Conservation (phyloP, 345 rosid species). For the Pugionium cornutum region DNA sequence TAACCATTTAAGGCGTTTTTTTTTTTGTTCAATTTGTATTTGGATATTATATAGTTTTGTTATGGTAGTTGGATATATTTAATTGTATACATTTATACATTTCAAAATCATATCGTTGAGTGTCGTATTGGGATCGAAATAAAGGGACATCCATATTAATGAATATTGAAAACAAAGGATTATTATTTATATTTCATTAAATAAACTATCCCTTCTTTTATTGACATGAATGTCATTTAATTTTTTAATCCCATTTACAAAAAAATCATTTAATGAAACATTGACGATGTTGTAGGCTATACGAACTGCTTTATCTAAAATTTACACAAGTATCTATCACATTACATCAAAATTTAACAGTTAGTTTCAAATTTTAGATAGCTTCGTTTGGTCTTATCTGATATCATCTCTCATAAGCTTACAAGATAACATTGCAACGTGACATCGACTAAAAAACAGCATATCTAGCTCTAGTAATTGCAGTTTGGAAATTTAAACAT, state of each 20-base stretch:
- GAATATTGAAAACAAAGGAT: background rate
- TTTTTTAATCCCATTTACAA: too few relatives aligned
- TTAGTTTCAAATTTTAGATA: background rate
- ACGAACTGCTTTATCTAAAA: too few relatives aligned
- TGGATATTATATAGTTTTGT: too few relatives aligned
- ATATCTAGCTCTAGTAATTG: background rate
- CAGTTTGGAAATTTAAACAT: background rate
- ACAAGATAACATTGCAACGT: too few relatives aligned
- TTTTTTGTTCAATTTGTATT: conserved; percentile 1
- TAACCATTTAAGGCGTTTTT: conserved; percentile 11
- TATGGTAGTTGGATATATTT: background rate
- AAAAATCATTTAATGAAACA: too few relatives aligned
- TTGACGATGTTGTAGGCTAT: too few relatives aligned
- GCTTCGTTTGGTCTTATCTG: too few relatives aligned
- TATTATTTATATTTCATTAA: background rate
- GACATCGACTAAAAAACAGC: too few relatives aligned
- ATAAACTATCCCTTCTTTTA: background rate
- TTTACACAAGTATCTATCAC: too few relatives aligned
- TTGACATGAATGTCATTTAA: background rate
- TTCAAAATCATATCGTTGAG: conserved; percentile 24
- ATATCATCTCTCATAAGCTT: too few relatives aligned
- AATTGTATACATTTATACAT: background rate
- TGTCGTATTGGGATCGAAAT: conserved; percentile 16
- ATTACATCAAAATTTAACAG: background rate
- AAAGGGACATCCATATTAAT: background rate